Evolutionary conservation across 345 rosid genomes (phyloP).

Genomic region (Adansonia digitata): DNA sequence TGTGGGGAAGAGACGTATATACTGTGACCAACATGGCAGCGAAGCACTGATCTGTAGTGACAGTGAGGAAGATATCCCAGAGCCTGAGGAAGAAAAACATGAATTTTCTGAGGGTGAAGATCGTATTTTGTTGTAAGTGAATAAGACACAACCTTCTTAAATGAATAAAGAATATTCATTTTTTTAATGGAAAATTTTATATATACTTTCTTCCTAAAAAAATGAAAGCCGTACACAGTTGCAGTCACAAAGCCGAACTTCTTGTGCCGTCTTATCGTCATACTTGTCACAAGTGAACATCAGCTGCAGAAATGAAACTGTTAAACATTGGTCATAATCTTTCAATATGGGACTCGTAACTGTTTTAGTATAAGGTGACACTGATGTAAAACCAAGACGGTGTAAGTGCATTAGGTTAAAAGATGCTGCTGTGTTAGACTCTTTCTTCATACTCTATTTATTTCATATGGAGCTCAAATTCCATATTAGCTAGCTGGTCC

Average conservation of each 20-base stretch:
- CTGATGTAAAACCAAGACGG: not conserved
- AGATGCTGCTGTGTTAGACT: slow-evolving; percentile 1
- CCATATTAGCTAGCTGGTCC: not conserved
- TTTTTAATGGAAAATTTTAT: slow-evolving; percentile 1
- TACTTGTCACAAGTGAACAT: not conserved
- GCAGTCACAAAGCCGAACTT: not conserved
- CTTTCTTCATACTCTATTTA: not conserved
- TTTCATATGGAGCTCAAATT: not conserved
- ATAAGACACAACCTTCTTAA: not conserved
- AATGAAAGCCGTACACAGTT: not conserved
- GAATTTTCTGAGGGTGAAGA: slow-evolving; percentile 85
- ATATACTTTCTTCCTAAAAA: not conserved
- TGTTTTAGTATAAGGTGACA: not conserved
- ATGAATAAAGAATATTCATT: not conserved
- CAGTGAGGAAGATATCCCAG: slow-evolving; percentile 82
- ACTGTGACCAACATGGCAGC: slow-evolving; percentile 88
- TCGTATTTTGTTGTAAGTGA: slow-evolving; percentile 65
- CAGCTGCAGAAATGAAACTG: not conserved
- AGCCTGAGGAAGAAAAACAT: slow-evolving; percentile 77
- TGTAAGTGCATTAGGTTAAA: not conserved
- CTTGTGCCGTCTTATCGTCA: not conserved
- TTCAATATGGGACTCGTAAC: not conserved
- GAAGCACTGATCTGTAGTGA: slow-evolving; percentile 95
- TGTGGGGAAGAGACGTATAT: slow-evolving; percentile 96
- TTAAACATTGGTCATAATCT: not conserved